phyloP scores from a whole-genome alignment of 306 rosid genomes.

The Pyrus pyrifolia region DNA sequence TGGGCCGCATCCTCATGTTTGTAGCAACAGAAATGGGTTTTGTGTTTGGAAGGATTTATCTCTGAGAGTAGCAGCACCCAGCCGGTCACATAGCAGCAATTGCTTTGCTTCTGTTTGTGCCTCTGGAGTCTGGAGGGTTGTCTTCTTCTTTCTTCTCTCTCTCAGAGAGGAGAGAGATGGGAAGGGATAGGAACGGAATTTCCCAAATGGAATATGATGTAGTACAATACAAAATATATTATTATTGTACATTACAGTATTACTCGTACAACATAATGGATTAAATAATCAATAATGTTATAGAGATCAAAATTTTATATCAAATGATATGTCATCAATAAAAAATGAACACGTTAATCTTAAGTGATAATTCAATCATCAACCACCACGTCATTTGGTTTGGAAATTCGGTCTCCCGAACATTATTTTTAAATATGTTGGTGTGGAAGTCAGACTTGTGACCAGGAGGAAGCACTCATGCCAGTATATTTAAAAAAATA shows the following conservation, averaged over 20 bases:
- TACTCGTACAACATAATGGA: too few species aligned
- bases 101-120: background rate
- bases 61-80: background rate
- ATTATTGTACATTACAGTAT: too few species aligned
- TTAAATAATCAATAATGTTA: too few species aligned
- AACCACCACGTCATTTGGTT: too few species aligned
- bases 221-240: background rate
- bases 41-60: background rate
- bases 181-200: background rate
- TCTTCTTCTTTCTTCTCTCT: background rate
- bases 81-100: background rate
- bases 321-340: too few species aligned
- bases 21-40: conserved; percentile 20
- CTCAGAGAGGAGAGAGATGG: background rate
- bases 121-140: background rate
- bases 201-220: background rate
- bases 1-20: conserved; percentile 45
- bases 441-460: too few species aligned
- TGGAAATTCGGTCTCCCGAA: too few species aligned
- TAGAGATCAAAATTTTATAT: too few species aligned
- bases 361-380: too few species aligned
- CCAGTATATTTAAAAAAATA: too few species aligned
- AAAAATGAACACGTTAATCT: too few species aligned
- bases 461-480: fast-evolving
- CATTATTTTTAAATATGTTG: too few species aligned